Evolutionary conservation across 345 rosid genomes (phyloP).

Genomic region (Gossypium rotundifolium): DNA sequence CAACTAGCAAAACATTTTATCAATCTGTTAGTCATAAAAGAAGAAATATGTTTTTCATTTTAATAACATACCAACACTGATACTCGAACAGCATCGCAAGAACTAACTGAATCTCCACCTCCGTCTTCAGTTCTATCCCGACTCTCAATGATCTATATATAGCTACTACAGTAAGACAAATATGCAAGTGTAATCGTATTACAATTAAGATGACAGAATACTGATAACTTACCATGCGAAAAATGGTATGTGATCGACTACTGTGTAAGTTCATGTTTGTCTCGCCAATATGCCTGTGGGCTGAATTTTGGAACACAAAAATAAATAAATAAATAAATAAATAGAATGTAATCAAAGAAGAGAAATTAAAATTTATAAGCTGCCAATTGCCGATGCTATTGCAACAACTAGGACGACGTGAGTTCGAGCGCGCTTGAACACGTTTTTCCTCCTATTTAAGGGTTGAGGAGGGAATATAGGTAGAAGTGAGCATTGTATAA

Average conservation of each 20-base stretch:
- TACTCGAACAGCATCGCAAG: conserved; percentile 93
- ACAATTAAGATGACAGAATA: not conserved
- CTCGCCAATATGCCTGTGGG: conserved; percentile 94
- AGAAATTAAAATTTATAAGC: not conserved
- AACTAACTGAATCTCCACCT: conserved; percentile 27
- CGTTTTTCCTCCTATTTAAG: no score
- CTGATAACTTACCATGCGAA: conserved; percentile 69
- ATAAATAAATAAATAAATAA: not conserved
- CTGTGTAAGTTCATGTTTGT: conserved; percentile 90
- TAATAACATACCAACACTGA: conserved; percentile 69
- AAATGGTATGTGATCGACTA: conserved; percentile 94
- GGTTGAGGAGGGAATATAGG: no score
- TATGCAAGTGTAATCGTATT: conserved; percentile 9
- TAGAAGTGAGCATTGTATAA: no score
- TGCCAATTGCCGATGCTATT: not conserved
- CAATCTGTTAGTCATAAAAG: not conserved
- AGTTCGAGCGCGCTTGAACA: no score
- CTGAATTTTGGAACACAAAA: conserved; percentile 37
- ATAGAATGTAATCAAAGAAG: not conserved
- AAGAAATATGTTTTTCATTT: not conserved
- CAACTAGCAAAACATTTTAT: not conserved
- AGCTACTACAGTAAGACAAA: conserved; percentile 13
- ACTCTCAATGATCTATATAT: conserved; percentile 80
- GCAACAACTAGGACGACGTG: no score
- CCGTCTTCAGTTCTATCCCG: conserved; percentile 72